phyloP scores from a whole-genome alignment of 768 basidiomycete genomes.

The Podaxis sp. region DNA sequence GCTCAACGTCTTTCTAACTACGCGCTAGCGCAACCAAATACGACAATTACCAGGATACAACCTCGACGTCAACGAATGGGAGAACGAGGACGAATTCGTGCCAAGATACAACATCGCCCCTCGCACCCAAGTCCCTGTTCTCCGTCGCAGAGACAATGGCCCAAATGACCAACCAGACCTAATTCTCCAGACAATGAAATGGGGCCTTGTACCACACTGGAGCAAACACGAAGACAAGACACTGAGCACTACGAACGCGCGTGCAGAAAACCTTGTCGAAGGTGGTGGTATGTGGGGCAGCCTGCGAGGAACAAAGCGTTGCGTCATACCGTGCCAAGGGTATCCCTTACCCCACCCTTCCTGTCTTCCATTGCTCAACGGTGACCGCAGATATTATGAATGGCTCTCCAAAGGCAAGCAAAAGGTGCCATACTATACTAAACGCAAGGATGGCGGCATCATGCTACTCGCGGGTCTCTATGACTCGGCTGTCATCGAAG shows the following conservation, averaged over 20 bases:
- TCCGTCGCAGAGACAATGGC: constrained; percentile 45
- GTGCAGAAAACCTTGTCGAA: constrained; percentile 76
- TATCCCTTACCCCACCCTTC: constrained; percentile 18
- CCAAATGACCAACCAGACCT: constrained; percentile 26
- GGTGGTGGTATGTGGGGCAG: constrained; percentile 84
- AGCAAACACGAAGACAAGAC: constrained; percentile 69
- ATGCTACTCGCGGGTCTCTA: constrained; percentile 91
- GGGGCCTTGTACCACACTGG: constrained; percentile 90
- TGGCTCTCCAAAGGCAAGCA: constrained; percentile 86
- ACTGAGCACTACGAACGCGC: constrained; percentile 88
- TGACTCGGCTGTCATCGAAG: constrained; percentile 68
- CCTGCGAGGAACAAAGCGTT: constrained; percentile 80
- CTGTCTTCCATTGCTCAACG: constrained; percentile 1
- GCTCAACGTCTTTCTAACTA: constrained; percentile 12
- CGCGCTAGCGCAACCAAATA: constrained; percentile 38
- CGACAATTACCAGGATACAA: constrained; percentile 43
- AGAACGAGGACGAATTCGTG: constrained; percentile 56
- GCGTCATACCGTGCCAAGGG: constrained; percentile 72
- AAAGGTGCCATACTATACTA: constrained; percentile 81
- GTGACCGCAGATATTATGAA: constrained; percentile 78
- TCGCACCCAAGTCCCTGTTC: constrained; percentile 72
- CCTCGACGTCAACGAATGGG: constrained; percentile 55
- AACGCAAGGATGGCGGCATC: constrained; percentile 58
- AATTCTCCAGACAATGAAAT: constrained; percentile 81
- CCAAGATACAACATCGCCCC: constrained; percentile 86